Base-by-base conservation (phyloP, 106 monocot genomes). In the Triglochin maritima region DNA sequence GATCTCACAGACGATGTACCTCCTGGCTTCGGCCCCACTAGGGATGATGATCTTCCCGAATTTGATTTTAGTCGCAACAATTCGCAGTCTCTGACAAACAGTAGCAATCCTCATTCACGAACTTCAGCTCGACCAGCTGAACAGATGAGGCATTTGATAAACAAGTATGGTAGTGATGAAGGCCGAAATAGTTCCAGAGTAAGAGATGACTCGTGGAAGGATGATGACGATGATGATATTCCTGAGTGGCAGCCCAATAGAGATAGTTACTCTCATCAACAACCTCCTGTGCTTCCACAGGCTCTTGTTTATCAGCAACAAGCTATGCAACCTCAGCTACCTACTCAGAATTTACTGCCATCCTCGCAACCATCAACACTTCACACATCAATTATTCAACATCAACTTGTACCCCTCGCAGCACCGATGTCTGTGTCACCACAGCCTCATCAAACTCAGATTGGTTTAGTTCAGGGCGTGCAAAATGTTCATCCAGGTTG, bases 31-130 rank as follows among this genome's bases (percentile, higher is more conserved):
- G 96, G 96, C 17, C 91, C 16, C 51, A 11, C 13, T 9, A 81
- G 57, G 74, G 87, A 85, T 3, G 91, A 96, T 72, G 96, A 91
- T 56, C 85, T 96, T 17, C 96, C 96, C 11, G 96, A 88, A 59
- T 91, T 86, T 77, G 80, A 88, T 79, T 96, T 86, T 69, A 45
- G 45, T 60, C 62, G 47, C 10, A 14, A 47, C 49, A 48, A 46
- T 49, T 5, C 8, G 3, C 11, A 64, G 44, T 48, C 49, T 75
- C 8, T 72, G 69, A 9, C 13, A 3, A 63, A 57, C 68, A 50
- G 57, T 17, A 65, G 55, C 46, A 61, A 54, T 3, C 13, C 57
- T n/a, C 45, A 61, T 17, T 13, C 50, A 45, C 46, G 8, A 2
- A 54, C 82, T 5, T 16, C 67, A 9, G 52, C 64, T 59, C 79